A percentile compares a stretch with the other conserved stretches of the same genome.
phyloP scores from a whole-genome alignment of 306 rosid genomes.

The Abrus precatorius region DNA sequence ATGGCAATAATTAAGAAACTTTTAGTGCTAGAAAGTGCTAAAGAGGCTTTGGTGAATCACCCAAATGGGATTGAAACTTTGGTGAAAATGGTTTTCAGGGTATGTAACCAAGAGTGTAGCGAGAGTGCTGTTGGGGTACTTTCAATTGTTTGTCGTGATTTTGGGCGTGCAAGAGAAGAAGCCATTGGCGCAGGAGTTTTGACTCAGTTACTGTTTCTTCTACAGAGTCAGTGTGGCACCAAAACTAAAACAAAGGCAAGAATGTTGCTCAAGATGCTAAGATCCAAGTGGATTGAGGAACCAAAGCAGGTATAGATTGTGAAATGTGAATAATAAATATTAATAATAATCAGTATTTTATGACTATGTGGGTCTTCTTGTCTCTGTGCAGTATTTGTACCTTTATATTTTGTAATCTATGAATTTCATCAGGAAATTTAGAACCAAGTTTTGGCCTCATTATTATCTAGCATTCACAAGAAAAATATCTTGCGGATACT shows the following conservation, averaged over 20 bases:
- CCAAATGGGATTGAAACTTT: conserved; percentile 59
- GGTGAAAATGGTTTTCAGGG: conserved; percentile 80
- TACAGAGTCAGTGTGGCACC: conserved; percentile 81
- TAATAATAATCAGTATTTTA: conserved; percentile 31
- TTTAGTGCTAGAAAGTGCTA: conserved; percentile 62
- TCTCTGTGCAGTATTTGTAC: conserved; percentile 21
- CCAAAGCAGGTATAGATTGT: conserved; percentile 53
- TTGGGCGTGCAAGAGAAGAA: conserved; percentile 70
- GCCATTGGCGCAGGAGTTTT: conserved; percentile 78
- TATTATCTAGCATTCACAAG: neutral
- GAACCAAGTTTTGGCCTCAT: conserved; percentile 34
- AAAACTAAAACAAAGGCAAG: conserved; percentile 85
- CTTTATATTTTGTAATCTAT: conserved; percentile 25
- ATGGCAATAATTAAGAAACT: conserved; percentile 72
- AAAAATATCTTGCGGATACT: neutral
- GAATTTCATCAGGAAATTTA: conserved; percentile 17
- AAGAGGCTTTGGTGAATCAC: conserved; percentile 61
- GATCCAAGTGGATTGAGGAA: conserved; percentile 73
- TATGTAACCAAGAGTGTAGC: conserved; percentile 76
- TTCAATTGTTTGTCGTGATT: conserved; percentile 64
- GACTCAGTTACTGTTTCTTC: conserved; percentile 83
- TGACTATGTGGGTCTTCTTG: conserved; percentile 33
- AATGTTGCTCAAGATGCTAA: conserved; percentile 82
- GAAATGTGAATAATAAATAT: conserved; percentile 45
- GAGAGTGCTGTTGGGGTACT: conserved; percentile 77